Percentiles rank a stretch among this genome's conserved stretches.
Evolutionary conservation across 305 asterid genomes (phyloP).

Genomic region (Solanum hybrid): DNA sequence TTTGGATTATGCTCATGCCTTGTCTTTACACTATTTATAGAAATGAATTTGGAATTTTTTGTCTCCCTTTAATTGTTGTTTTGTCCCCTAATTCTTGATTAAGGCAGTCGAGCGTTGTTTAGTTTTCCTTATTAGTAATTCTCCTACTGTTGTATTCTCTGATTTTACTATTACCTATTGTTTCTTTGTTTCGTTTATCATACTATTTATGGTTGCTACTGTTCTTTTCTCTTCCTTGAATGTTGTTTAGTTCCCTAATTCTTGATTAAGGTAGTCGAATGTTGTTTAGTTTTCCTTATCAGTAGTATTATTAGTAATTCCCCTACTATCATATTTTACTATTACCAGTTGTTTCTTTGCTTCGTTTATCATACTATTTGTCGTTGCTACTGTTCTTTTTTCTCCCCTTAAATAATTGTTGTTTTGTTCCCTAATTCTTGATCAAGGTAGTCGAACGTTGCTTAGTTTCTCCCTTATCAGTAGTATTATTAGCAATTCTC

Average conservation of each 20-base stretch:
- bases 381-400: not conserved
- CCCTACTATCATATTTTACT: not conserved
- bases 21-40: not conserved
- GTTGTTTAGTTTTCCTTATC: not conserved
- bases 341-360: not conserved
- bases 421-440: not conserved
- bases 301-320: not conserved
- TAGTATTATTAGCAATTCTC: not conserved
- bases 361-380: not conserved
- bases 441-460: not conserved
- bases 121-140: not conserved
- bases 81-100: not conserved
- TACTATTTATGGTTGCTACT: not conserved
- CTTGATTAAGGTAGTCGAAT: not conserved
- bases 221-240: not conserved
- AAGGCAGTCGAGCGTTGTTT: not conserved
- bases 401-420: not conserved
- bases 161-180: not conserved
- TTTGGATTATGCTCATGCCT: conserved; percentile 1
- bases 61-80: not conserved
- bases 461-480: not conserved
- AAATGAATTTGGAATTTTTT: not conserved
- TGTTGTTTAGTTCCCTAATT: not conserved
- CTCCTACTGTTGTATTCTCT: not conserved
- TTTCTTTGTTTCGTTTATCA: not conserved